Evolutionary conservation across 2,329 filamentous ascomycete species (phyloP).

Genomic region (Trichoderma lentiforme): DNA sequence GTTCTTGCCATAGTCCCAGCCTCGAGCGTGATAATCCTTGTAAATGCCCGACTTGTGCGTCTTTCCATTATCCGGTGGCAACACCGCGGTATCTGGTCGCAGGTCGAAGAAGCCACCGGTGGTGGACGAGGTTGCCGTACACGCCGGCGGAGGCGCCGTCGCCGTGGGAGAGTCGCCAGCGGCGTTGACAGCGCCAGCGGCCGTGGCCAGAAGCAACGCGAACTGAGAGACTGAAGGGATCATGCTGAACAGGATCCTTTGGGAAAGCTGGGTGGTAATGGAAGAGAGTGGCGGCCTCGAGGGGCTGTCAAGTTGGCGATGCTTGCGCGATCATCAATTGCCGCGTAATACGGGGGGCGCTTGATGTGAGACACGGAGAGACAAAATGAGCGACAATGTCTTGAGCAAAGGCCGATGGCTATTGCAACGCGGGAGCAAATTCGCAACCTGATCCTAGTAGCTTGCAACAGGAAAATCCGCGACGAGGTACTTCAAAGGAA

Average conservation of each 20-base stretch:
- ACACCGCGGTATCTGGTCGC: constrained; percentile 50
- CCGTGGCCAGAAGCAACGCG: constrained; percentile 37
- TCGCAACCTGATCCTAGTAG: background rate
- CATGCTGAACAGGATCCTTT: background rate
- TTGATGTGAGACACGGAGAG: background rate
- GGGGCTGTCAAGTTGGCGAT: background rate
- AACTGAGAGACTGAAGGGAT: constrained; percentile 16
- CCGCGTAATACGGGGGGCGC: background rate
- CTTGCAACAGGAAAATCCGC: background rate
- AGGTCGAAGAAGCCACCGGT: constrained; percentile 59
- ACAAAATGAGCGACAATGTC: constrained; percentile 12
- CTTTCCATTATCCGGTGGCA: constrained; percentile 41
- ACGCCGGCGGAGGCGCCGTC: constrained; percentile 46
- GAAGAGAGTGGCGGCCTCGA: background rate
- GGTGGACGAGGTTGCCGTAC: constrained; percentile 54
- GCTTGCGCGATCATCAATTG: constrained; percentile 10
- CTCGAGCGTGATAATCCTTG: constrained; percentile 61
- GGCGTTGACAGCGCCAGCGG: constrained; percentile 33
- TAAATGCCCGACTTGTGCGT: constrained; percentile 39
- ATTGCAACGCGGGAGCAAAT: background rate
- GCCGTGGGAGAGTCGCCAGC: constrained; percentile 38
- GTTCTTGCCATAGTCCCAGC: constrained; percentile 75
- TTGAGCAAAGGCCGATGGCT: background rate
- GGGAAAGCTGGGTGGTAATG: background rate
- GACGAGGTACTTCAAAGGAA: background rate